Conservation (phyloP, 164 flowering plant species). For the Taxillus chinensis region DNA sequence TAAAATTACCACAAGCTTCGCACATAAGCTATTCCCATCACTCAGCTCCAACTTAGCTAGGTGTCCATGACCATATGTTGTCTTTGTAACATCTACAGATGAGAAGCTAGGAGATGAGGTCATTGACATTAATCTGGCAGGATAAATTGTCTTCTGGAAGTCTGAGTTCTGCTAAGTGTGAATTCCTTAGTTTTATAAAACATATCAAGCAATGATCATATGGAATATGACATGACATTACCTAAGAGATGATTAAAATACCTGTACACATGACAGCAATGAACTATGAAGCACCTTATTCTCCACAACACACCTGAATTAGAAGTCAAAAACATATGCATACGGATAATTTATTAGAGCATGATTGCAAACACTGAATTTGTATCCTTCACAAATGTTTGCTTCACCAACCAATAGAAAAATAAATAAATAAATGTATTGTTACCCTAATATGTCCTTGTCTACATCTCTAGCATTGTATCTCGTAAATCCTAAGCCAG, state of each 20-base stretch:
- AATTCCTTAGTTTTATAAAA: not conserved
- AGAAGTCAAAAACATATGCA: conserved; percentile 10
- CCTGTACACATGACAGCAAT: conserved; percentile 65
- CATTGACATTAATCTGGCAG: conserved; percentile 63
- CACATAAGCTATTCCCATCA: conserved; percentile 60
- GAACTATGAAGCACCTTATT: conserved; percentile 82
- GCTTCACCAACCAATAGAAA: conserved; percentile 9
- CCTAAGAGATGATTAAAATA: conserved; percentile 15
- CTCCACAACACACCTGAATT: conserved; percentile 91
- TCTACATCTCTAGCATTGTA: conserved; percentile 81
- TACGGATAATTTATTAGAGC: conserved; percentile 5
- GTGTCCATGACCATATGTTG: conserved; percentile 22
- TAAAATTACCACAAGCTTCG: conserved; percentile 79
- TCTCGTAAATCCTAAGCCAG: conserved; percentile 88
- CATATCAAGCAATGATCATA: not conserved
- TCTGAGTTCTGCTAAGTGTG: conserved; percentile 36
- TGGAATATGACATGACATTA: not conserved
- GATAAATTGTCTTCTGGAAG: conserved; percentile 50
- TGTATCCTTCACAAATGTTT: not conserved
- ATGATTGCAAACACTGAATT: conserved; percentile 2
- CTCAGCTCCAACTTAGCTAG: conserved; percentile 63
- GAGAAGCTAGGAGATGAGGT: conserved; percentile 24
- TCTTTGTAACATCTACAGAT: conserved; percentile 15
- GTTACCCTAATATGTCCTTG: conserved; percentile 76
- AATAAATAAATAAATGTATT: not conserved